Percentiles rank a stretch among this genome's conserved stretches.
Evolutionary conservation across 192 early-diverging fungal species (phyloP).

Genomic region (Powellomyces hirtus): DNA sequence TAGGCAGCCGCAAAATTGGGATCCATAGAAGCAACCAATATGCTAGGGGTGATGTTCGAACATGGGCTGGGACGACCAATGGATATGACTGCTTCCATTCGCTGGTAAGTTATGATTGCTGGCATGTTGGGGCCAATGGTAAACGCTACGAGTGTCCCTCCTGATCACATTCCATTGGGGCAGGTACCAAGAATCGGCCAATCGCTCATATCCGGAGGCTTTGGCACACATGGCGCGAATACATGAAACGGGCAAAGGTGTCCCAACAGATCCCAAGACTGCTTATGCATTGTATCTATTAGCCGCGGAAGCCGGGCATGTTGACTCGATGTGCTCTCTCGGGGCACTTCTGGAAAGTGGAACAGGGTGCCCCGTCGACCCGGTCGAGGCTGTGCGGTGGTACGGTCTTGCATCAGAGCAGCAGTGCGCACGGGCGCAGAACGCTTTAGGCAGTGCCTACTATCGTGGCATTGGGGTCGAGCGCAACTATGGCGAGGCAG

Average conservation of each 20-base stretch:
- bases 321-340: constrained; percentile 37
- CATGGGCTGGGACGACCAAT: constrained; percentile 48
- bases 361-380: background rate
- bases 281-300: constrained; percentile 37
- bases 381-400: constrained; percentile 33
- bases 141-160: constrained; percentile 1
- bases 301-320: constrained; percentile 40
- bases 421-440: constrained; percentile 38
- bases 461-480: constrained; percentile 48
- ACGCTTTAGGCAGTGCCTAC: constrained; percentile 44
- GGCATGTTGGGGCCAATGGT: background rate
- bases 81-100: constrained; percentile 42
- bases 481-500: constrained; percentile 42
- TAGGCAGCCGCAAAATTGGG: constrained; percentile 41
- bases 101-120: constrained; percentile 29
- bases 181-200: constrained; percentile 32
- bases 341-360: constrained; percentile 33
- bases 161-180: too few relatives aligned
- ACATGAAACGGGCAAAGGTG: constrained; percentile 44
- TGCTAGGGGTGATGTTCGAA: constrained; percentile 56
- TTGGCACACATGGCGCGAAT: constrained; percentile 44
- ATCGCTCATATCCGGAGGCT: constrained; percentile 36
- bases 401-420: constrained; percentile 34
- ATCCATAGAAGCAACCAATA: constrained; percentile 40
- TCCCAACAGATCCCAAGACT: constrained; percentile 20